These are phyloP conservation scores for Pisolithus tinctorius DNA, from an alignment of 768 basidiomycete genomes.

Conservation along the genomic window DNA sequence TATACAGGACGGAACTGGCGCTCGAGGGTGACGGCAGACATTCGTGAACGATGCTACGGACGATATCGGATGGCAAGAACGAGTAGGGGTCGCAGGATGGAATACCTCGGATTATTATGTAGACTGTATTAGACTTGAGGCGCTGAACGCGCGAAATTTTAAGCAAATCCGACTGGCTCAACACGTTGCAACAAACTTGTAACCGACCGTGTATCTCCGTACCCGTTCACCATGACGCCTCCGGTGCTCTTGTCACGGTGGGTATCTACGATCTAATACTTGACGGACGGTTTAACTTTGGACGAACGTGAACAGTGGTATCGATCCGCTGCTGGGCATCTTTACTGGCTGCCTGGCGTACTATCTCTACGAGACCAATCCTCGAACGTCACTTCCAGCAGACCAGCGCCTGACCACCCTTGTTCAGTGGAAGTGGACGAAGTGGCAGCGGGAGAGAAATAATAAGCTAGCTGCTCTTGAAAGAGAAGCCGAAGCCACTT, in stretches of 20 bases:
- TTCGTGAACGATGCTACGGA: slow-evolving; percentile 17
- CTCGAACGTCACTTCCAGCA: slow-evolving; percentile 55
- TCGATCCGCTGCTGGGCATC: slow-evolving; percentile 70
- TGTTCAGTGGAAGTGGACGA: slow-evolving; percentile 61
- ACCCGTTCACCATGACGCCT: slow-evolving; percentile 33
- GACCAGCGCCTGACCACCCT: slow-evolving; percentile 52
- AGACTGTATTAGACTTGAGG: not conserved
- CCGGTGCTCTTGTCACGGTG: slow-evolving; percentile 30
- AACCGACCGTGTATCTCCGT: slow-evolving; percentile 12
- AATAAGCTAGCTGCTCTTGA: slow-evolving; percentile 4
- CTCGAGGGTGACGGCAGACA: slow-evolving; percentile 58
- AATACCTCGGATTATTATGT: not conserved
- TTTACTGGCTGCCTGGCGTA: slow-evolving; percentile 76
- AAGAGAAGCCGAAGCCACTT: not conserved
- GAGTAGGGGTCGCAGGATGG: not conserved
- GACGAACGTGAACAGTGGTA: slow-evolving; percentile 32
- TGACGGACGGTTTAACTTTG: slow-evolving; percentile 1
- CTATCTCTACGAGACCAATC: slow-evolving; percentile 75
- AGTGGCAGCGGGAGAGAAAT: slow-evolving; percentile 22
- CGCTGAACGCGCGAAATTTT: slow-evolving; percentile 19
- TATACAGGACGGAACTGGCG: slow-evolving; percentile 84
- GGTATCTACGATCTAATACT: slow-evolving; percentile 1
- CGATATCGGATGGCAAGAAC: slow-evolving; percentile 3
- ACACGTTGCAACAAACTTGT: slow-evolving; percentile 3
- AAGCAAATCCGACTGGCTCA: slow-evolving; percentile 6